Percentiles rank a stretch among this genome's conserved stretches.
phyloP scores from a whole-genome alignment of 352 stramenopile genomes.

The Blastocystis sp. region DNA sequence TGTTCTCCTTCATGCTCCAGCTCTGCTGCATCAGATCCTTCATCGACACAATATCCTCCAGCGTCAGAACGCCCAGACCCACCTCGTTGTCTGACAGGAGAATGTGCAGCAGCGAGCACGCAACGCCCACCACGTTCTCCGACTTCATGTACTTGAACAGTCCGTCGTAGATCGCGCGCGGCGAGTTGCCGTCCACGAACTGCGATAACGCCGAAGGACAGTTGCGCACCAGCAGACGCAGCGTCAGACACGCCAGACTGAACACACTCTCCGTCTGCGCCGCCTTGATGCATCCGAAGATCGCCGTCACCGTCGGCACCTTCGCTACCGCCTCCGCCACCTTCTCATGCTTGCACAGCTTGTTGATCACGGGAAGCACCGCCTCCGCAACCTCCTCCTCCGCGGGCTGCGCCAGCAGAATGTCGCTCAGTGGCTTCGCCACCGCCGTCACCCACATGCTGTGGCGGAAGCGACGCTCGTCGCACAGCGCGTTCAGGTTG shows the following conservation, averaged over 20 bases:
- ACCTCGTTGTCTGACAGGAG: slow-evolving; percentile 29
- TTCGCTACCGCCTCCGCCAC: not conserved
- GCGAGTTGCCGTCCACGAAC: slow-evolving; percentile 47
- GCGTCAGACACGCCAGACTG: not conserved
- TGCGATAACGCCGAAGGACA: not conserved
- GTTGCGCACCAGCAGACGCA: slow-evolving; percentile 32
- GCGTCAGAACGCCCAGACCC: slow-evolving; percentile 11
- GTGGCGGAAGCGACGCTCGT: slow-evolving; percentile 1
- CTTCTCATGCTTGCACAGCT: slow-evolving; percentile 4
- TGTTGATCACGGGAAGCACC: not conserved
- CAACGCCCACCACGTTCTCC: slow-evolving; percentile 13
- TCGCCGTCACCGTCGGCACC: not conserved
- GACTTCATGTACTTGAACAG: slow-evolving; percentile 27
- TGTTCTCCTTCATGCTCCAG: not conserved
- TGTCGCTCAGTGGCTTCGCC: slow-evolving; percentile 17
- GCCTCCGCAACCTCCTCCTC: not conserved
- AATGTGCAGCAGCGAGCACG: slow-evolving; percentile 30
- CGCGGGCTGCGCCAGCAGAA: not conserved
- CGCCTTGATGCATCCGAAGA: slow-evolving; percentile 47
- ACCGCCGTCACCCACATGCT: not conserved
- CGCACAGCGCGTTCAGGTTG: slow-evolving; percentile 2
- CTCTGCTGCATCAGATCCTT: slow-evolving; percentile 17
- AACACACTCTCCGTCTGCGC: not conserved
- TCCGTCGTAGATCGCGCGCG: slow-evolving; percentile 46
- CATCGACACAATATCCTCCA: not conserved